A percentile compares a stretch with the other conserved stretches of the same genome.
Evolutionary conservation across 768 basidiomycete genomes (phyloP).

Genomic region (Mycena capillaripes): DNA sequence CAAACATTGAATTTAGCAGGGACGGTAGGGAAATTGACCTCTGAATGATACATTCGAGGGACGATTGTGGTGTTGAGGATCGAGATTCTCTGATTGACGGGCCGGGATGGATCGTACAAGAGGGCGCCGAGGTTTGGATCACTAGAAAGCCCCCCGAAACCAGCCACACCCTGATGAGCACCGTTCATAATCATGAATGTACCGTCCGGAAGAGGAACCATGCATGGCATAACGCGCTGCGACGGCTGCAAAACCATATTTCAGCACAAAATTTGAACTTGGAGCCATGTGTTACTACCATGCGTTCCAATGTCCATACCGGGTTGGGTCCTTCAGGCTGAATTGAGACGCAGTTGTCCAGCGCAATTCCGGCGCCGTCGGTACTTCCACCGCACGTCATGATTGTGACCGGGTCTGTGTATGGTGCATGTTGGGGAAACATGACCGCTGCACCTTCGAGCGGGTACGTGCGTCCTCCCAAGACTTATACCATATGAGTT

Average conservation of each 20-base stretch:
- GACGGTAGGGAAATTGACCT: constrained; percentile 26
- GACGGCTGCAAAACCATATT: constrained; percentile 48
- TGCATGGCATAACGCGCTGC: constrained; percentile 51
- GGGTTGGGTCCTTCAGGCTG: constrained; percentile 73
- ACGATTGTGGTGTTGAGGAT: constrained; percentile 78
- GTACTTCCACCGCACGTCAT: constrained; percentile 86
- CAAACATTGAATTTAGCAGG: too few relatives aligned
- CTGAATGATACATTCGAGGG: constrained; percentile 84
- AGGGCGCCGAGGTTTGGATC: constrained; percentile 76
- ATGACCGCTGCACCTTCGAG: constrained; percentile 80
- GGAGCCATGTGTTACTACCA: constrained; percentile 62
- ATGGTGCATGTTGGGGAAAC: constrained; percentile 79
- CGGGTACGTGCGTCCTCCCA: constrained; percentile 83
- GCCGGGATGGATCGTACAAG: constrained; percentile 76
- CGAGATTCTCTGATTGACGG: constrained; percentile 73
- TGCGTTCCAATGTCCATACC: constrained; percentile 83
- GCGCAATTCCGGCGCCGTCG: constrained; percentile 60
- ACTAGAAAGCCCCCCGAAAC: constrained; percentile 78
- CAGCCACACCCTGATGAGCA: constrained; percentile 76
- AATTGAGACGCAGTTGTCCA: constrained; percentile 82
- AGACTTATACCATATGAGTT: constrained; percentile 51
- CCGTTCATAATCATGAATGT: constrained; percentile 85
- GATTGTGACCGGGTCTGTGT: constrained; percentile 76
- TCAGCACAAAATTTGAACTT: not conserved
- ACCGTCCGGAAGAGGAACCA: constrained; percentile 80